Evolutionary conservation across 1,284 basidiomycete genomes (phyloP).

Genomic region (Termitomyces sp.): DNA sequence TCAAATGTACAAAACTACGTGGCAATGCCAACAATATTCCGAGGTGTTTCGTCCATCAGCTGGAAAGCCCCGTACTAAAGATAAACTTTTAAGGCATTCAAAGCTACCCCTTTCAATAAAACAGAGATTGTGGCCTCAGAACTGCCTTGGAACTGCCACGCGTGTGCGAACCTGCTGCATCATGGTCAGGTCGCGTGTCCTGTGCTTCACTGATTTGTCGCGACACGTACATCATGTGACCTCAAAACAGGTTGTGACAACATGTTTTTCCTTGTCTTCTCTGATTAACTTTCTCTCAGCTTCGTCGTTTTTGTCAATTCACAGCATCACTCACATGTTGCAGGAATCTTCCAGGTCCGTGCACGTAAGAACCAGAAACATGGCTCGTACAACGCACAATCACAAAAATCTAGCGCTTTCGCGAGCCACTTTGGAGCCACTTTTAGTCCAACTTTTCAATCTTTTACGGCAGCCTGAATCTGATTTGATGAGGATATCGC

Average conservation of each 20-base stretch:
- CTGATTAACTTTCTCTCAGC: too few relatives aligned
- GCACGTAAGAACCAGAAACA: background rate
- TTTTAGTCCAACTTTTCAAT: too few relatives aligned
- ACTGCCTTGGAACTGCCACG: background rate
- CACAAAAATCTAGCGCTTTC: background rate
- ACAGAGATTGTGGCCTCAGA: background rate
- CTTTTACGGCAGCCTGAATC: background rate
- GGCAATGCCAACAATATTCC: background rate
- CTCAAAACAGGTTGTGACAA: background rate
- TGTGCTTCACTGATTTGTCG: background rate
- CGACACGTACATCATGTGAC: slow-evolving; percentile 4
- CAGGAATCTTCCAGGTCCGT: background rate
- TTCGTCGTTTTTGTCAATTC: background rate
- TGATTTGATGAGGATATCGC: background rate
- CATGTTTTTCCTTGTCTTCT: too few relatives aligned
- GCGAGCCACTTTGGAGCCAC: background rate
- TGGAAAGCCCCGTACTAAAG: background rate
- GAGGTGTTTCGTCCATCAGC: background rate
- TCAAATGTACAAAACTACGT: background rate
- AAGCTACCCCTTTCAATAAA: background rate
- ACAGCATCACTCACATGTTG: background rate
- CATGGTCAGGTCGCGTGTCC: background rate
- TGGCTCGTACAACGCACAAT: background rate
- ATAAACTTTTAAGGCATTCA: background rate
- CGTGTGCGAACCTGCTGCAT: background rate